Conservation (phyloP, 768 basidiomycete genomes). For the Tephrocybe sp. region DNA sequence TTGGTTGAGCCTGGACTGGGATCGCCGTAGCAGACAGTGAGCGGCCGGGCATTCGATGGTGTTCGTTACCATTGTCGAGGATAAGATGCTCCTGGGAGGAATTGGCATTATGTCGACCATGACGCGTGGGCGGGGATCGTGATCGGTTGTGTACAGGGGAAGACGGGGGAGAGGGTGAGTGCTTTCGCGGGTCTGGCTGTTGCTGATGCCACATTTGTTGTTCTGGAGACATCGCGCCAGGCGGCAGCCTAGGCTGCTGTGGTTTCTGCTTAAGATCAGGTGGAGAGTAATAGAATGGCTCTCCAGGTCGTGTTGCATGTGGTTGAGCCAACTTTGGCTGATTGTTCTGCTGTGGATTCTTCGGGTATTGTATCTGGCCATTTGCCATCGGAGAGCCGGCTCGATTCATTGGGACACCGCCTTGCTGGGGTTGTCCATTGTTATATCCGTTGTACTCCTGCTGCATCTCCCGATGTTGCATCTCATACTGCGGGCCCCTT, state of each 20-base stretch:
- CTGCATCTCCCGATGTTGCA: slow-evolving; percentile 91
- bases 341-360: slow-evolving; percentile 26
- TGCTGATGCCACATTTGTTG: slow-evolving; percentile 27
- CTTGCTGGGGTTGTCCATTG: slow-evolving; percentile 33
- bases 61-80: slow-evolving; percentile 22
- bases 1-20: slow-evolving; percentile 33
- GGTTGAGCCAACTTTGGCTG: slow-evolving; percentile 22
- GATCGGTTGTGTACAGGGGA: slow-evolving; percentile 36
- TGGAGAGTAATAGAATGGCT: slow-evolving; percentile 37
- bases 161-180: slow-evolving; percentile 25
- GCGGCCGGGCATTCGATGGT: slow-evolving; percentile 48
- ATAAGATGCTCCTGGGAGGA: slow-evolving; percentile 34
- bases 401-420: slow-evolving; percentile 20
- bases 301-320: slow-evolving; percentile 27
- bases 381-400: slow-evolving; percentile 23
- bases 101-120: slow-evolving; percentile 27
- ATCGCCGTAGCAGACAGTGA: slow-evolving; percentile 69
- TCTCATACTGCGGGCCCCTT: slow-evolving; percentile 87
- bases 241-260: slow-evolving; percentile 45
- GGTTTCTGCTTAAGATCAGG: slow-evolving; percentile 26
- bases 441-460: slow-evolving; percentile 69
- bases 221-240: slow-evolving; percentile 61
- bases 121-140: slow-evolving; percentile 49
- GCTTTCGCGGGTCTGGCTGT: slow-evolving; percentile 29
- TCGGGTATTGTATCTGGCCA: slow-evolving; percentile 24